Evolutionary conservation across 768 basidiomycete genomes (phyloP).

Genomic region (Suillus decipiens): DNA sequence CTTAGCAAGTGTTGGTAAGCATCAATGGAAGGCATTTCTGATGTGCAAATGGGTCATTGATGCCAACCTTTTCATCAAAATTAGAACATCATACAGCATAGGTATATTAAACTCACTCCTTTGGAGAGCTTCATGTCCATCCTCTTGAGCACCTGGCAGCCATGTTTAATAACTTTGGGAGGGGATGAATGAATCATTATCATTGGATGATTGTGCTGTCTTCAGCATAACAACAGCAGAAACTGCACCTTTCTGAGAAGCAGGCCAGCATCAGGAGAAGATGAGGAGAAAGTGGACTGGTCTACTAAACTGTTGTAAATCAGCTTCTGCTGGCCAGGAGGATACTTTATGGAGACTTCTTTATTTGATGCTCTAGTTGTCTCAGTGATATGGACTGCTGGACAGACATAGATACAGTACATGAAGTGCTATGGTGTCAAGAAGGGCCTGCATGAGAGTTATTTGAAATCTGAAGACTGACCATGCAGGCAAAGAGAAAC

Average conservation of each 20-base stretch:
- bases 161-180: conserved; percentile 84
- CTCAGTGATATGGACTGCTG: conserved; percentile 52
- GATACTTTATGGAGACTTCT: conserved; percentile 63
- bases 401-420: conserved; percentile 61
- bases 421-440: conserved; percentile 39
- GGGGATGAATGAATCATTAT: conserved; percentile 86
- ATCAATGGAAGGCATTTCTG: no score
- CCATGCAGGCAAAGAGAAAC: conserved; percentile 22
- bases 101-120: conserved; percentile 58
- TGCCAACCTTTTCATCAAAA: conserved; percentile 60
- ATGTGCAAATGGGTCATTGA: no score
- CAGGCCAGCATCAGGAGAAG: conserved; percentile 34
- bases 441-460: conserved; percentile 46
- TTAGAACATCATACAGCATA: conserved; percentile 14
- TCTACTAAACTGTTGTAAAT: conserved; percentile 74
- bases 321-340: conserved; percentile 57
- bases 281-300: conserved; percentile 47
- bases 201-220: conserved; percentile 40
- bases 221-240: conserved; percentile 47
- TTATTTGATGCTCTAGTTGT: conserved; percentile 75
- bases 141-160: conserved; percentile 73
- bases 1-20: no score
- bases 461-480: conserved; percentile 47
- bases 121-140: conserved; percentile 94
- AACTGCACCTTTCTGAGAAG: conserved; percentile 40